Base-by-base conservation (phyloP, 176 grass and related monocot genomes). In the Aegilops bicornis region DNA sequence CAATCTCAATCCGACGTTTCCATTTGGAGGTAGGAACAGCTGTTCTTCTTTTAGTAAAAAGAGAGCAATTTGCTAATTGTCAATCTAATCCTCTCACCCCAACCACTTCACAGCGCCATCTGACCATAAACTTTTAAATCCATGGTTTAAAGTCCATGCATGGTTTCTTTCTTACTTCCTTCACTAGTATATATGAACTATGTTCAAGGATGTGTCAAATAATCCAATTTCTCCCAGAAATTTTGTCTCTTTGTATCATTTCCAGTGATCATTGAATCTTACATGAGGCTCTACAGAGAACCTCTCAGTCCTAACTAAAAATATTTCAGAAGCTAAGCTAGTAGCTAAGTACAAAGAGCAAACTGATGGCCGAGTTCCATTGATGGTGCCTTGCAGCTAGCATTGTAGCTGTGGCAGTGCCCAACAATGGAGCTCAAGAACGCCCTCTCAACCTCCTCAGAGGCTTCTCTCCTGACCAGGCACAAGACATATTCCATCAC, bases 401-500 rank as follows among this genome's bases (percentile, higher is more conserved):
- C 25, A 54, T 20, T 54, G 73, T 54, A 31, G 73, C 0, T 54
- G 27, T 3, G 8, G 45, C 27, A 54, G 27, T 76, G 43, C 25
- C 73, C 73, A 76, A 29, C 45, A 76, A 76, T 76, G 73, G 73
- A 76, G 45, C 45, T 76, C 27, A 91, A 79, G 73, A 91, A 84
- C 10, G 77, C 84, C 61, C 27, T 89, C 73, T 89, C 87, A 3
- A 91, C 63, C 6, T 91, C 92, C 83, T 89, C 27, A 19, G 87
- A 89, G 0, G 87, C 63, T 1, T 81, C 70, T 62, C 83, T 90
- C 8, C 74, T 74, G 11, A 93, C 15, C 67, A 91, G 75, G 16
- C 75, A 43, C 40, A 95, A 31, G 2, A 74, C 67, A 17, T 91
- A 91, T 78, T 95, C 91, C 86, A 95, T 87, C 5, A 56, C 31